phyloP scores from a whole-genome alignment of 768 basidiomycete genomes.

The Gloeophyllum trabeum region DNA sequence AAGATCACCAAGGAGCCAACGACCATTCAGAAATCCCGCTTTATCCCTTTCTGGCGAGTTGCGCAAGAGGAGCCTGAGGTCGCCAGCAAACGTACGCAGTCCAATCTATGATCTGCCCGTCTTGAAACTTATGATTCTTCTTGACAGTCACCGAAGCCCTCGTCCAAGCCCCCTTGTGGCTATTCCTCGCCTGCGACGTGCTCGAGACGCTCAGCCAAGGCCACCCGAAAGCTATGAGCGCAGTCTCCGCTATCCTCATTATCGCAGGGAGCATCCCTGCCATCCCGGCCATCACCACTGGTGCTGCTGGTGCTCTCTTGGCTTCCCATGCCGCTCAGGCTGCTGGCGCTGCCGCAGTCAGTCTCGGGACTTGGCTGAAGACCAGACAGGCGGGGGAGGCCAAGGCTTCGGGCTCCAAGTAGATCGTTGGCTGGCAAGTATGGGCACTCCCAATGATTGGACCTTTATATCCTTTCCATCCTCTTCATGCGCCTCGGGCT shows the following conservation, averaged over 20 bases:
- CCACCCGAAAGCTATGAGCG: conserved; percentile 66
- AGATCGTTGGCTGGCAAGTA: not conserved
- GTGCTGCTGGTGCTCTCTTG: conserved; percentile 61
- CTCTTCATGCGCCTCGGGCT: not conserved
- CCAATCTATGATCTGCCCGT: no score
- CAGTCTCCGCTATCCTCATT: conserved; percentile 68
- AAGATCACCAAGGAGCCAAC: no score
- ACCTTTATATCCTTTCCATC: not conserved
- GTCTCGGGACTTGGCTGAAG: conserved; percentile 50
- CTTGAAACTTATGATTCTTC: no score
- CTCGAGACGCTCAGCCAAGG: conserved; percentile 65
- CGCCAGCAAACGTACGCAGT: no score
- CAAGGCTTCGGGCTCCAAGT: not conserved
- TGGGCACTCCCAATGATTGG: not conserved
- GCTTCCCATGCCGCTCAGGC: conserved; percentile 70
- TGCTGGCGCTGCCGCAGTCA: conserved; percentile 69
- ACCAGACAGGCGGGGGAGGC: conserved; percentile 26
- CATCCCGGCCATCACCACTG: conserved; percentile 56
- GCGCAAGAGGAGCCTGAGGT: no score
- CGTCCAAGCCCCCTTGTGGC: conserved; percentile 61
- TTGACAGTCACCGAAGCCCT: no score
- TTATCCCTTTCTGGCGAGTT: no score
- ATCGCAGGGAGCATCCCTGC: conserved; percentile 68
- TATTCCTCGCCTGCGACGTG: conserved; percentile 66
- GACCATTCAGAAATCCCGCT: no score